Evolutionary conservation across 805 yeast species (phyloP).

Genomic region (Yarrowia bubula): DNA sequence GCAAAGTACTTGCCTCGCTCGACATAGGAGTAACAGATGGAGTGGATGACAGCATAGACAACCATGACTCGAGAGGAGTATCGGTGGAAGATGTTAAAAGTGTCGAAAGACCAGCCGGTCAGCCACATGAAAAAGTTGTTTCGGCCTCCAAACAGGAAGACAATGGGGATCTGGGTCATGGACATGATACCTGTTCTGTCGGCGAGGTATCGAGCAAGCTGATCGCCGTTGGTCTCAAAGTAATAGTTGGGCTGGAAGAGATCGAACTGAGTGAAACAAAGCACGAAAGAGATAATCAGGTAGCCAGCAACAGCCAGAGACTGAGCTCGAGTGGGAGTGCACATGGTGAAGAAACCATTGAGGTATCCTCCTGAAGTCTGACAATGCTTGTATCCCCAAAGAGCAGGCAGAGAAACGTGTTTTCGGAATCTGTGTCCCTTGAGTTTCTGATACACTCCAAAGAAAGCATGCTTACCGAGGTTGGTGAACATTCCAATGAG

Average conservation of each 20-base stretch:
- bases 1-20: constrained; percentile 1
- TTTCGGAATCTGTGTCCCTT: constrained; percentile 31
- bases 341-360: constrained; percentile 25
- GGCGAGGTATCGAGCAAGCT: constrained; percentile 32
- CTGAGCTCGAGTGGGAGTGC: constrained; percentile 48
- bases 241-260: constrained; percentile 32
- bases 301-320: constrained; percentile 41
- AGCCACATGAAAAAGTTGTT: constrained; percentile 63
- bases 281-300: constrained; percentile 37
- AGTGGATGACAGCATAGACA: constrained; percentile 34
- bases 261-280: constrained; percentile 22
- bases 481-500: constrained; percentile 32
- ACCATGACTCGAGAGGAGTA: constrained; percentile 36
- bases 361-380: constrained; percentile 31
- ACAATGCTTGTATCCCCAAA: constrained; percentile 36
- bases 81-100: constrained; percentile 60
- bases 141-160: constrained; percentile 55
- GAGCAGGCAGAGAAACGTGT: constrained; percentile 39
- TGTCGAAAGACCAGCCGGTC: constrained; percentile 61
- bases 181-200: constrained; percentile 34
- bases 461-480: constrained; percentile 29
- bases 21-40: constrained; percentile 26
- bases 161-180: constrained; percentile 35
- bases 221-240: constrained; percentile 10
- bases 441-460: background rate